Percentiles rank a stretch among this genome's conserved stretches.
Evolutionary conservation across 371 early-diverging fungal species (phyloP).

Genomic region (Thermomucor indicae-seudaticae): DNA sequence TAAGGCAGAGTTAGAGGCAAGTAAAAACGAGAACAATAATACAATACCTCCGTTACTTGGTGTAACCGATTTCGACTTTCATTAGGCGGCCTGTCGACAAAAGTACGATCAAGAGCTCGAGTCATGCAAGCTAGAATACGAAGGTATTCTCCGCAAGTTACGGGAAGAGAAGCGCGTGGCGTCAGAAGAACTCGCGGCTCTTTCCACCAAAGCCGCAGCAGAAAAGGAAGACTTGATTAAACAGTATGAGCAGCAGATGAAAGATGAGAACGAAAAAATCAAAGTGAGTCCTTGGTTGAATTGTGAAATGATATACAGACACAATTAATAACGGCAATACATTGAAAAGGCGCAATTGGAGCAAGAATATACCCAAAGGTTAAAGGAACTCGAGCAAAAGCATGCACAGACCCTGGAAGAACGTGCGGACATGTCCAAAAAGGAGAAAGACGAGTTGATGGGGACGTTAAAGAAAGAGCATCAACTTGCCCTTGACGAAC

Average conservation of each 20-base stretch:
- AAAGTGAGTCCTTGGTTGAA: neutral
- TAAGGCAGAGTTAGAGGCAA: neutral
- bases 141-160: neutral
- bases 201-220: neutral
- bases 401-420: neutral
- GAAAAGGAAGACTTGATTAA: constrained; percentile 3
- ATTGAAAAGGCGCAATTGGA: neutral
- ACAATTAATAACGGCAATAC: neutral
- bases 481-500: constrained; percentile 9
- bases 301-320: neutral
- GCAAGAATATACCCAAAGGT: neutral
- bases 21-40: neutral
- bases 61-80: neutral
- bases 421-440: neutral
- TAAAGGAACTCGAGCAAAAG: neutral
- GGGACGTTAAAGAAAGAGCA: constrained; percentile 9
- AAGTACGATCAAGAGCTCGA: constrained; percentile 3
- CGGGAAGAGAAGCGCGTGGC: neutral
- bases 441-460: constrained; percentile 2
- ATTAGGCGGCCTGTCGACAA: constrained; percentile 6
- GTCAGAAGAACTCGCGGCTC: neutral
- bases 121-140: neutral
- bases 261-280: constrained; percentile 3
- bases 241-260: constrained; percentile 8
- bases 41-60: neutral